These are phyloP conservation scores for Tuber borchii DNA, from an alignment of 495 filamentous ascomycete genomes.

Conservation along the genomic window DNA sequence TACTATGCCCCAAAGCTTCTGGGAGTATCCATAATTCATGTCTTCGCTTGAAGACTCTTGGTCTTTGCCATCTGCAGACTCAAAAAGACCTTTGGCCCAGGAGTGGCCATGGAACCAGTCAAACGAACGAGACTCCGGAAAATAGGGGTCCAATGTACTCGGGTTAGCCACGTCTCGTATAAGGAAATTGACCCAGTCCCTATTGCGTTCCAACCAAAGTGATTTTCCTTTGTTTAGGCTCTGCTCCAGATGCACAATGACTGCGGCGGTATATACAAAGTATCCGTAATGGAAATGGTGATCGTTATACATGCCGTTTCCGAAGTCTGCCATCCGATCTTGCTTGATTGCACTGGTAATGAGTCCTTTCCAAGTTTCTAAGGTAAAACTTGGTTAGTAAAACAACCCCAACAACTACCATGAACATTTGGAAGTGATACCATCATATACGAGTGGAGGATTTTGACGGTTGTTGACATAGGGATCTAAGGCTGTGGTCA, in stretches of 20 bases:
- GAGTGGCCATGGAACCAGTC: constrained; percentile 96
- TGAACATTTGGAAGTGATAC: constrained; percentile 35
- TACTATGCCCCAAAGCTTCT: constrained; percentile 89
- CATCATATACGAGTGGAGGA: constrained; percentile 73
- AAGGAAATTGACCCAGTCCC: constrained; percentile 63
- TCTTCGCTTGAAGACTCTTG: constrained; percentile 90
- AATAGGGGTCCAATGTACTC: constrained; percentile 59
- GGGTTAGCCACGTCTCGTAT: constrained; percentile 77
- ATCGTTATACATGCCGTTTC: constrained; percentile 68
- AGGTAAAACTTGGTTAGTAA: constrained; percentile 57
- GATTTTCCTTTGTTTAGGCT: constrained; percentile 41
- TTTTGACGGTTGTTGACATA: constrained; percentile 73
- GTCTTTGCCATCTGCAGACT: constrained; percentile 85
- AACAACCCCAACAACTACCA: constrained; percentile 50
- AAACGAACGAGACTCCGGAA: constrained; percentile 79
- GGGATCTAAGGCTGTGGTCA: constrained; percentile 69
- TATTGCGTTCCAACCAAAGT: constrained; percentile 64
- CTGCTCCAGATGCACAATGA: constrained; percentile 70
- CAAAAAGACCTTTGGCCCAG: constrained; percentile 93
- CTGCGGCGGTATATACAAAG: constrained; percentile 80
- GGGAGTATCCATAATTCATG: constrained; percentile 74
- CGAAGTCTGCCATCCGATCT: constrained; percentile 50
- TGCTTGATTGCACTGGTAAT: constrained; percentile 71
- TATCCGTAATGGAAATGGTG: constrained; percentile 86
- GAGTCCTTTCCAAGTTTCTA: constrained; percentile 71